Conservation (phyloP, 345 rosid species). For the Pugionium dolabratum region DNA sequence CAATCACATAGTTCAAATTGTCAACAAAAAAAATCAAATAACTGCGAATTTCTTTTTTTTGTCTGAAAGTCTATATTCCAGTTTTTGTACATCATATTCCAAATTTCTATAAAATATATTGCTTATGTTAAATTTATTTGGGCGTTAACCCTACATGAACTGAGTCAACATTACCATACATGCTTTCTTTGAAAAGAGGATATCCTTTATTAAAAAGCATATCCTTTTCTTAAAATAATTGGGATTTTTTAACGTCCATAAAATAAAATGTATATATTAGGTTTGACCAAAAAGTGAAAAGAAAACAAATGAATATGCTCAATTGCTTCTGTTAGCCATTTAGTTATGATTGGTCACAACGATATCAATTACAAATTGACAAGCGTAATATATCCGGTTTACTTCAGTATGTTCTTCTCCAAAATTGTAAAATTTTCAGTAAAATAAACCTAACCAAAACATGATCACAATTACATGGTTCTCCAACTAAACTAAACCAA, state of each 20-base stretch:
- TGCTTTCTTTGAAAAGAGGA: constrained; percentile 21
- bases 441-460: neutral
- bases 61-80: neutral
- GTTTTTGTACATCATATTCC: too few species aligned
- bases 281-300: too few species aligned
- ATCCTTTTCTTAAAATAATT: constrained; percentile 7
- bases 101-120: too few species aligned
- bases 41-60: neutral
- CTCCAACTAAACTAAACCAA: constrained; percentile 1
- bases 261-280: neutral
- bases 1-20: neutral
- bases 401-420: neutral
- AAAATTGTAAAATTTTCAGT: neutral
- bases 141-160: constrained; percentile 8
- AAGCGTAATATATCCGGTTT: neutral
- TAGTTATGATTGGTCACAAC: too few species aligned
- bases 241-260: too few species aligned
- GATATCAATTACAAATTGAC: neutral
- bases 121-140: neutral
- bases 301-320: neutral
- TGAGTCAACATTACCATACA: constrained; percentile 23
- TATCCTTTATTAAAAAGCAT: constrained; percentile 28
- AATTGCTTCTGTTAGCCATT: too few species aligned
- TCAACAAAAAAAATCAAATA: neutral
- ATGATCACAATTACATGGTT: neutral